phyloP scores from a whole-genome alignment of 2,329 filamentous ascomycete species.

The Colletotrichum sublineola region DNA sequence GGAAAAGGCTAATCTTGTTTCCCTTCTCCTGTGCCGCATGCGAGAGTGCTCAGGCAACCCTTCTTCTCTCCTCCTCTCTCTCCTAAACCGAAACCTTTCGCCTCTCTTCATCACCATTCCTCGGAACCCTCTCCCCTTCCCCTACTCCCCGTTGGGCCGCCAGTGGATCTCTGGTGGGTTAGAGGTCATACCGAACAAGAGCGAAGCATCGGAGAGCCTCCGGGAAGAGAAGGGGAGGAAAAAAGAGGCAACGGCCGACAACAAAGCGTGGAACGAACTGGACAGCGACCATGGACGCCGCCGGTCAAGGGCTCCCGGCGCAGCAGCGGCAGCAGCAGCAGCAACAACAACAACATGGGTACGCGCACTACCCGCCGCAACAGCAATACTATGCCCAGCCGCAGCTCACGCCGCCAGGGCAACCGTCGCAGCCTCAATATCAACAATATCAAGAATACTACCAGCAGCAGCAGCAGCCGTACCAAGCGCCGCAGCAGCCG shows the following conservation, averaged over 20 bases:
- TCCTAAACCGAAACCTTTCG: background rate
- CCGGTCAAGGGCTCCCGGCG: slow-evolving; percentile 18
- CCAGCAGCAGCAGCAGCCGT: slow-evolving; percentile 5
- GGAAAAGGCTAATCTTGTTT: background rate
- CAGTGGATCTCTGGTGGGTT: background rate
- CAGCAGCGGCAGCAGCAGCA: slow-evolving; percentile 22
- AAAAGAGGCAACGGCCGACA: background rate
- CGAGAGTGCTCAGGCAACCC: background rate
- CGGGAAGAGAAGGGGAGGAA: background rate
- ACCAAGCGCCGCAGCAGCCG: slow-evolving; percentile 32
- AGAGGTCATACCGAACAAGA: background rate
- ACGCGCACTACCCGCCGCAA: slow-evolving; percentile 33
- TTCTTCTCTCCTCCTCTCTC: background rate
- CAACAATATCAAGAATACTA: slow-evolving; percentile 26
- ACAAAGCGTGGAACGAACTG: background rate
- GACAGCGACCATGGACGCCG: slow-evolving; percentile 25
- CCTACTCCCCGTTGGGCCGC: background rate
- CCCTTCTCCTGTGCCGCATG: background rate
- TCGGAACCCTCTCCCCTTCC: too few relatives aligned
- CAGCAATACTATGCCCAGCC: slow-evolving; percentile 32
- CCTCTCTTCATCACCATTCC: background rate
- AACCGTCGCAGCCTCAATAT: slow-evolving; percentile 1
- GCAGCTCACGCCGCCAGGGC: slow-evolving; percentile 7
- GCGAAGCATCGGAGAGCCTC: background rate
- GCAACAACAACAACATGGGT: background rate